Evolutionary conservation across 2,329 filamentous ascomycete genomes (phyloP), one percentile per base, ranked within the genome.

Genomic region (Fusarium sp.): DNA sequence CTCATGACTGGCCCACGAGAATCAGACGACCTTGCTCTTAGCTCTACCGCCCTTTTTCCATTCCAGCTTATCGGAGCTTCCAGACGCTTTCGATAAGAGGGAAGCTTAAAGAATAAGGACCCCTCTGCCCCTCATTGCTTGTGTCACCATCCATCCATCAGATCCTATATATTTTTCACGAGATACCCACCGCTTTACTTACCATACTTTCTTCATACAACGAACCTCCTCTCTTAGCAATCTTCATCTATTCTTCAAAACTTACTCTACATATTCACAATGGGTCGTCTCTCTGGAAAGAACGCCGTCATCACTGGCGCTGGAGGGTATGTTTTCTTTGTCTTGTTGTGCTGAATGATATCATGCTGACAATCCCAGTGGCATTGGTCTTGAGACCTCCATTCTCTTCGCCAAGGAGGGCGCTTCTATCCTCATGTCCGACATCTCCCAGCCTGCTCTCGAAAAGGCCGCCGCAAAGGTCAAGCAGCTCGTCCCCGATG

Each of bases 381-480:
- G 95, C 79, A 98, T 98, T 79, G 95, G 95, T 74, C 92, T 98
- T 54, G 95, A 98, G 85, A 97, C 95, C 5, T 90, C 89, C 62
- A 95, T 98, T 75, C 92, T 97, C 66, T 97, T 98, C 79, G 92
- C 91, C 67, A 92, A 92, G 73, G 95, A 98, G 85, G 95, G 95
- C 70, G 95, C 94, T 79, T 92, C 89, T 70, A 90, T 98, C 63
- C 85, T 97, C 74, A 91, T 98, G 90, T 89, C 92, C 69, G 95
- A 98, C 79, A 94, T 97, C 76, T 95, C 94, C 9, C 89, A 87
- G 48, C 90, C 91, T 10, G 93, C 93, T 4, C 89, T 97, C 42
- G 91, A 93, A 66, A 94, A 91, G 80, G 94, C 93, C 35, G 81
- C 91, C 42, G 88, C 89, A 68, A 97, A 94, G 82, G 88, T 96